Base-by-base conservation (phyloP, 805 yeast genomes). In the Saturnispora serradocipensis region DNA sequence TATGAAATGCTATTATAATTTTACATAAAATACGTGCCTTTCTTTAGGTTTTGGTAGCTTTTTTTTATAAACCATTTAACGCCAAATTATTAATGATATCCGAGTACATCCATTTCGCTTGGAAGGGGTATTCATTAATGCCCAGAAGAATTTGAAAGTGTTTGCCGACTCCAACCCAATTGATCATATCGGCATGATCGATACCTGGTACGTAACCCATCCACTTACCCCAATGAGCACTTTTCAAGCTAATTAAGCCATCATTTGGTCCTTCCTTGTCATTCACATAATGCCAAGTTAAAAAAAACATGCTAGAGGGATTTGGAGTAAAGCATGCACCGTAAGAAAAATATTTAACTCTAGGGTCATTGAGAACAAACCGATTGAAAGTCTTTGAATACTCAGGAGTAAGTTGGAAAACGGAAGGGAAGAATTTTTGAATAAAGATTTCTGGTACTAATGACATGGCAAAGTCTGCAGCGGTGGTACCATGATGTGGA, bases 121-220 rank as follows among this genome's bases (percentile, higher is more conserved):
- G 77, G 61, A 84, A 82, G 16, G 48, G 42, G 20, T 45, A 34
- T 70, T 54, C 53, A 1, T 48, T 48, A 5, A 52, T 39, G 2
- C 65, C 67, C 8, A 62, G 10, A 2, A 69, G 71, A 51, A 56
- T 67, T 57, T 60, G 63, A 39, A 54, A 65, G 52, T 59, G 72
- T 53, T 78, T 74, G 3, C 76, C 53, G 3, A 72, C 62, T 59
- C 82, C 84, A 46, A 82, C 77, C 95, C 96, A 84, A 62, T 89
- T 90, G 47, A 89, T 87, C 53, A 88, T 69, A 64, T 90, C 96
- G 54, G 88, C 70, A 67, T 89, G 97, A 66, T 89, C 96, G 3
- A 85, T 88, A 56, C 81, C 76, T 40, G 79, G 79, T 35, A 90
- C 64, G 0, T 93, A 86, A 0, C 97, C 97, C 57, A 81, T 63